Evolutionary conservation across 2,329 filamentous ascomycete species (phyloP), one percentile per base, ranked within the genome.

Genomic region (Microcyclospora pomicola): DNA sequence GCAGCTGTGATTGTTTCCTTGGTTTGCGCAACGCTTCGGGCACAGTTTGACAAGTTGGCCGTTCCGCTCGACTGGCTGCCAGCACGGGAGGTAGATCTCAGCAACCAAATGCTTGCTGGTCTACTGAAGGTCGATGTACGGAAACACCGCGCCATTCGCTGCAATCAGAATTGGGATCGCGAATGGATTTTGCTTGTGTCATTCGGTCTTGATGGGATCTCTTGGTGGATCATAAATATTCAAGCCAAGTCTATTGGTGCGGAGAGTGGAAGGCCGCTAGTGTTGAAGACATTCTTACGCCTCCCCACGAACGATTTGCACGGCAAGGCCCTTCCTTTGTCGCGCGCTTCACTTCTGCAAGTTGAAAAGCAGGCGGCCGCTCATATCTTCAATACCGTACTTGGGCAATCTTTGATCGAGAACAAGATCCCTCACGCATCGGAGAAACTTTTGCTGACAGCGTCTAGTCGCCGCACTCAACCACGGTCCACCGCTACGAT

Each of bases 141-240:
- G 42, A 75, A 78, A 40, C 66, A 73, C 28, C 65, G 77, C 12
- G 82, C 86, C 63, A 77, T 92, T 45, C 74, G 71, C 5, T 46
- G 47, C 50, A 78, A 77, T 49, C 66, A 66, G 41, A 75, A 73
- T n/a, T 93, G 87, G 83, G 69, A 68, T 9, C 55, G 71, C 11
- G 65, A 72, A 37, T 94, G 84, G 82, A 74, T 78, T 44, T 63
- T 92, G 30, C 77, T 78, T 46, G 70, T 81, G 33, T 75, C 76
- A 37, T 69, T 85, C 55, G 77, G 79, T 54, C 67, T 82, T 52
- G 69, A 71, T 51, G 82, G 83, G 37, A 82, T 91, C 54, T 71
- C 71, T 43, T 93, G 83, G 82, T 87, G 80, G 76, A 64, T 87
- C 42, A 65, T 84, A 38, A 71, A 80, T 58, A 58, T 74, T 69